phyloP scores from a whole-genome alignment of 805 yeast species.

The Pichia rugopelliculosa region DNA sequence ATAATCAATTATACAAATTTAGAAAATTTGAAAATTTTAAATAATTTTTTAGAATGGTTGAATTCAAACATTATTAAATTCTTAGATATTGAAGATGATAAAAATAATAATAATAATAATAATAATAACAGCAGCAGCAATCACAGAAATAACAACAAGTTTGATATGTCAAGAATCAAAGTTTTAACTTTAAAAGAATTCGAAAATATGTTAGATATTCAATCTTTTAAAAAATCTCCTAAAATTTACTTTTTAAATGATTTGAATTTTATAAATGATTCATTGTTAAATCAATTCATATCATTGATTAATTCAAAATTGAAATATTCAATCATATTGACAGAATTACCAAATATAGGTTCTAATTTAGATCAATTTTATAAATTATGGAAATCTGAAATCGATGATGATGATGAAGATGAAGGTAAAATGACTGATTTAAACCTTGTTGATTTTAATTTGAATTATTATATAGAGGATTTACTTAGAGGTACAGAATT shows the following conservation, averaged over 20 bases:
- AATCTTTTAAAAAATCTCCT: constrained; percentile 36
- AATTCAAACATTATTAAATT: constrained; percentile 74
- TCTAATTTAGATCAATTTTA: constrained; percentile 4
- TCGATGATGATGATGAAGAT: constrained; percentile 38
- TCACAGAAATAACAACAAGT: neutral
- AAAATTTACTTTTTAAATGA: constrained; percentile 78
- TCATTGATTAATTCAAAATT: constrained; percentile 54
- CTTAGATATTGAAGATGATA: constrained; percentile 58
- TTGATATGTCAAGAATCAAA: constrained; percentile 35
- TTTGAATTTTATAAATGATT: constrained; percentile 55
- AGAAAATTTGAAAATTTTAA: constrained; percentile 70
- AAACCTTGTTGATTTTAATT: constrained; percentile 28
- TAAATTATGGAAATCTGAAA: constrained; percentile 18
- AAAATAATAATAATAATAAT: constrained; percentile 24
- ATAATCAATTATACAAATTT: constrained; percentile 75
- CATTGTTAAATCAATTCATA: constrained; percentile 45
- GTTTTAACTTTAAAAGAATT: constrained; percentile 52
- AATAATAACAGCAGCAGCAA: constrained; percentile 23
- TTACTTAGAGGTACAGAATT: constrained; percentile 45
- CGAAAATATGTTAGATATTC: constrained; percentile 30
- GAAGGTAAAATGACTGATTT: constrained; percentile 60
- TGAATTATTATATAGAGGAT: constrained; percentile 40
- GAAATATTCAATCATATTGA: constrained; percentile 63
- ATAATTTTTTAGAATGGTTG: constrained; percentile 95
- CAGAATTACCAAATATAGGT: constrained; percentile 48